Conservation (phyloP, 108 stramenopile species). For the Pseudonitzschia pungens region DNA sequence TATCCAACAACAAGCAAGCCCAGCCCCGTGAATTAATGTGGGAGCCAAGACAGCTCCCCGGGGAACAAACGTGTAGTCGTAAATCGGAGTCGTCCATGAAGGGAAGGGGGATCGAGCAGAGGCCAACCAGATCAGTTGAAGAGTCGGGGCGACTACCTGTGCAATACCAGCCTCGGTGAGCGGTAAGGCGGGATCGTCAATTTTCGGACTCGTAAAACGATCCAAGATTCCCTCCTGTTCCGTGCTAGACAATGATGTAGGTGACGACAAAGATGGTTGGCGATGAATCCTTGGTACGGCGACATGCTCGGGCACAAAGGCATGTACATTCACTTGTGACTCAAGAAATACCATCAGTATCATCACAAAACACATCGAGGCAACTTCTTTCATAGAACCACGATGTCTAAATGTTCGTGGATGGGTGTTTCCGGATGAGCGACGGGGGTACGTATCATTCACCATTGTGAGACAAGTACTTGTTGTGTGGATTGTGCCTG, state of each 20-base stretch:
- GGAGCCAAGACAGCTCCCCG: constrained; percentile 77
- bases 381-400: not conserved
- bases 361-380: constrained; percentile 43
- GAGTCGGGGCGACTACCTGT: constrained; percentile 71
- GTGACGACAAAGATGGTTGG: not conserved
- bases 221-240: constrained; percentile 19
- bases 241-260: not conserved
- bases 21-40: constrained; percentile 76
- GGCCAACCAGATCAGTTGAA: constrained; percentile 63
- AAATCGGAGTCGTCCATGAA: constrained; percentile 66
- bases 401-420: not conserved
- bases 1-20: constrained; percentile 74
- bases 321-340: not conserved
- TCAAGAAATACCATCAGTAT: not conserved
- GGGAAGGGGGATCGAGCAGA: constrained; percentile 57
- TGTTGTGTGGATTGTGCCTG: too few species aligned
- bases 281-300: not conserved
- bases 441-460: too few species aligned
- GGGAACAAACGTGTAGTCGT: constrained; percentile 33
- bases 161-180: constrained; percentile 63
- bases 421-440: too few species aligned
- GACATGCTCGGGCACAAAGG: not conserved
- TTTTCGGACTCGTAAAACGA: constrained; percentile 64
- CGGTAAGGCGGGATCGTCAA: constrained; percentile 77
- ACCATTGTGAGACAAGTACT: too few species aligned